phyloP scores from a whole-genome alignment of 2,329 filamentous ascomycete genomes.

The Ophiostoma angusticollis region DNA sequence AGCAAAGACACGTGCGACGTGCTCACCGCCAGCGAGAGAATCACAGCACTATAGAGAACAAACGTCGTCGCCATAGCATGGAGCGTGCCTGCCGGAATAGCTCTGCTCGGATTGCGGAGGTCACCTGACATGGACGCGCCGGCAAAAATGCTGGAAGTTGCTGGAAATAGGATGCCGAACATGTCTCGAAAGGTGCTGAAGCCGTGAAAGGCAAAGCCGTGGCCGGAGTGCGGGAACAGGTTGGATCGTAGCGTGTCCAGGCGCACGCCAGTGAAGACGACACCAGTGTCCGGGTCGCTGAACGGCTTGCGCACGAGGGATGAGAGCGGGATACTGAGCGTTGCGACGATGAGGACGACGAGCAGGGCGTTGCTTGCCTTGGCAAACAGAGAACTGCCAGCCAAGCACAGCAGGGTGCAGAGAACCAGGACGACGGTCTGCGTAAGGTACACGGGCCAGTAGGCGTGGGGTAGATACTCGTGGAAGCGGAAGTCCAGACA shows the following conservation, averaged over 20 bases:
- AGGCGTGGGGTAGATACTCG: slow-evolving; percentile 50
- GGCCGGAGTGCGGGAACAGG: slow-evolving; percentile 52
- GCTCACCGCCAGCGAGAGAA: slow-evolving; percentile 64
- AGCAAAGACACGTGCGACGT: slow-evolving; percentile 64
- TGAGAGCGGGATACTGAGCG: slow-evolving; percentile 74
- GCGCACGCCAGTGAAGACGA: slow-evolving; percentile 69
- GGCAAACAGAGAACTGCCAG: slow-evolving; percentile 69
- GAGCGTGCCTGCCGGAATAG: slow-evolving; percentile 74
- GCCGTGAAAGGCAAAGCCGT: slow-evolving; percentile 46
- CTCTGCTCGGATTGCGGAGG: slow-evolving; percentile 66
- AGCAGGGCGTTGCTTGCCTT: slow-evolving; percentile 68
- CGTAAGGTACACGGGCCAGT: slow-evolving; percentile 67
- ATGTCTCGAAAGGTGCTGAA: slow-evolving; percentile 64
- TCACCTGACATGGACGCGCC: slow-evolving; percentile 89
- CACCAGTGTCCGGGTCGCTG: slow-evolving; percentile 42
- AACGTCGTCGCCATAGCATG: slow-evolving; percentile 68
- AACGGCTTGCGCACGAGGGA: slow-evolving; percentile 57
- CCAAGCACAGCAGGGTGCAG: slow-evolving; percentile 64
- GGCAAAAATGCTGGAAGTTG: slow-evolving; percentile 49
- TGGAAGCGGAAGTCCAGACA: slow-evolving; percentile 69
- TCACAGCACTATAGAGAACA: slow-evolving; percentile 60
- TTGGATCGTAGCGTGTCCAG: slow-evolving; percentile 60
- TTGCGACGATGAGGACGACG: slow-evolving; percentile 56
- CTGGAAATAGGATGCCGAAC: slow-evolving; percentile 77
- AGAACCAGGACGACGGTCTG: slow-evolving; percentile 56